phyloP scores from a whole-genome alignment of 2,329 filamentous ascomycete species.

The Blumeria graminis region DNA sequence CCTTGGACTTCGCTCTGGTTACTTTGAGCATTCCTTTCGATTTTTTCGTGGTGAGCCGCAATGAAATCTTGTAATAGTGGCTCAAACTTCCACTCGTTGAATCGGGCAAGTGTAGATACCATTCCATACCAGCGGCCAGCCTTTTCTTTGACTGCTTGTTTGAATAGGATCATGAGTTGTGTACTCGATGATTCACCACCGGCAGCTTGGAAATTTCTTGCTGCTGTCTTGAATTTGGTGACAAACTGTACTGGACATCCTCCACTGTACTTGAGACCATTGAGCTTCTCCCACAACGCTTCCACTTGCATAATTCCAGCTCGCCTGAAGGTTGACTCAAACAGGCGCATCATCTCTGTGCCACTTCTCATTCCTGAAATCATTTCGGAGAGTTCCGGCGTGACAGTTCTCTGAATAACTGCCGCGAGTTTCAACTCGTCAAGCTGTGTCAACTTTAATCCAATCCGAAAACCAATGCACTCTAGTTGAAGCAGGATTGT shows the following conservation, averaged over 20 bases:
- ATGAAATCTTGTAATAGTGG: neutral
- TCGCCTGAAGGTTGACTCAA: neutral
- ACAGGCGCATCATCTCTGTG: neutral
- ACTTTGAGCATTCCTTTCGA: neutral
- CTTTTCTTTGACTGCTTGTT: neutral
- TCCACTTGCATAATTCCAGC: neutral
- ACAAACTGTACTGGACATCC: neutral
- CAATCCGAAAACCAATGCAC: neutral
- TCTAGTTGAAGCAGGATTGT: neutral
- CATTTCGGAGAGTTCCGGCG: neutral
- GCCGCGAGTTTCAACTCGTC: neutral
- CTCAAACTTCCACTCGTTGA: neutral
- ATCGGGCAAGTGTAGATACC: neutral
- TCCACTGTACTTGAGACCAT: neutral
- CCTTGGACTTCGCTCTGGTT: neutral
- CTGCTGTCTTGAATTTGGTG: neutral
- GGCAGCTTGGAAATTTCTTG: neutral
- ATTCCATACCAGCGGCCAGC: neutral
- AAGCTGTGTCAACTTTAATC: no score
- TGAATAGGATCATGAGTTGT: neutral
- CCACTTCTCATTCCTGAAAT: neutral
- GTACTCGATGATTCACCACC: neutral
- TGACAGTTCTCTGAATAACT: neutral
- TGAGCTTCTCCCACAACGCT: neutral
- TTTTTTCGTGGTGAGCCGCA: neutral